A percentile compares a stretch with the other conserved stretches of the same genome.
These are phyloP conservation scores for Domatiomyces globalis DNA, from an alignment of 2,329 filamentous ascomycete genomes.

Conservation along the genomic window DNA sequence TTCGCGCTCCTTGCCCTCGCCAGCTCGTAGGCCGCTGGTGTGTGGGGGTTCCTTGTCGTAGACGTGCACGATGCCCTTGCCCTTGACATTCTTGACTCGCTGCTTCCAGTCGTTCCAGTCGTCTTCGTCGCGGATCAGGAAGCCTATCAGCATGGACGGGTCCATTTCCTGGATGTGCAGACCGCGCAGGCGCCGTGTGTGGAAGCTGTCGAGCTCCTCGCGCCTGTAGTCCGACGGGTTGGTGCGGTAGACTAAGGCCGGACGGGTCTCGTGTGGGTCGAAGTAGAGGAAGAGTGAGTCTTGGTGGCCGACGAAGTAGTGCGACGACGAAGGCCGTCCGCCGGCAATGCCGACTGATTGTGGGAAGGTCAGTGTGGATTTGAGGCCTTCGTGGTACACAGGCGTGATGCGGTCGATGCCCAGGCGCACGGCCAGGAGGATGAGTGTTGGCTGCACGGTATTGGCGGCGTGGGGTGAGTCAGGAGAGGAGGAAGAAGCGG, in stretches of 20 bases:
- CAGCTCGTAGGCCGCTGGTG: conserved; percentile 24
- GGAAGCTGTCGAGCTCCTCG: conserved; percentile 69
- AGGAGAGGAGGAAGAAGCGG: conserved; percentile 33
- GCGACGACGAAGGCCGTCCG: conserved; percentile 79
- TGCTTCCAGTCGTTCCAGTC: conserved; percentile 78
- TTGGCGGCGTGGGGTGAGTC: conserved; percentile 25
- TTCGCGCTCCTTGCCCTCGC: conserved; percentile 44
- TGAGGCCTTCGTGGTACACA: conserved; percentile 89
- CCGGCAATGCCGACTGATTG: conserved; percentile 96
- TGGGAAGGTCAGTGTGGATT: conserved; percentile 66
- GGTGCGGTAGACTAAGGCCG: conserved; percentile 52
- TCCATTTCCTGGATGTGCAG: conserved; percentile 88
- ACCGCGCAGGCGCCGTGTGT: conserved; percentile 69
- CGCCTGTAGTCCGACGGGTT: conserved; percentile 38
- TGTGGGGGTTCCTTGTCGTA: conserved; percentile 52
- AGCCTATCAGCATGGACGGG: conserved; percentile 92
- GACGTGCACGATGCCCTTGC: conserved; percentile 76
- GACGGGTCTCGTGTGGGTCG: conserved; percentile 77
- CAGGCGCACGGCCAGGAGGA: conserved; percentile 75
- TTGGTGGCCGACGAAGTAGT: conserved; percentile 60
- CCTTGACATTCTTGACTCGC: conserved; percentile 58
- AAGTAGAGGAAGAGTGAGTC: conserved; percentile 81
- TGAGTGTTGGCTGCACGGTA: conserved; percentile 69
- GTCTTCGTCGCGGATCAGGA: conserved; percentile 65
- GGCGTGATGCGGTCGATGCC: conserved; percentile 91